These are phyloP conservation scores for Testicularia cyperi DNA, from an alignment of 1,284 basidiomycete genomes.

Conservation along the genomic window DNA sequence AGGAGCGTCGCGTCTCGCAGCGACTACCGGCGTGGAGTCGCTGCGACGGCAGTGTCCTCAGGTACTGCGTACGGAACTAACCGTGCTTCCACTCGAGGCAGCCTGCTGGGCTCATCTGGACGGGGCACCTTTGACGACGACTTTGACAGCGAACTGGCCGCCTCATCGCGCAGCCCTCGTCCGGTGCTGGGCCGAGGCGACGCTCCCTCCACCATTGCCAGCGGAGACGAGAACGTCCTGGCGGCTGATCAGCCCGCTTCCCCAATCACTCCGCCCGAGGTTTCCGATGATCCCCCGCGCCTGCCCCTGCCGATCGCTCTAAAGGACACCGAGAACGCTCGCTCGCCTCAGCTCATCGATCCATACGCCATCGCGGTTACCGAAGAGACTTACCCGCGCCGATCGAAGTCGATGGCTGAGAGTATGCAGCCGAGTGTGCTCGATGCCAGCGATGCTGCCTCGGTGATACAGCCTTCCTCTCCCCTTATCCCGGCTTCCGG, in stretches of 20 bases:
- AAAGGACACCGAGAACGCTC: conserved; percentile 33
- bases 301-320: conserved; percentile 24
- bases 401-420: conserved; percentile 29
- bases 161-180: background rate
- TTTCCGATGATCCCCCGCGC: conserved; percentile 16
- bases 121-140: conserved; percentile 28
- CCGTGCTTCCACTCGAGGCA: conserved; percentile 11
- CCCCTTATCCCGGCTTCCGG: conserved; percentile 39
- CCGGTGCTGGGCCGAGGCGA: background rate
- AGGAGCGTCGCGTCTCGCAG: conserved; percentile 6
- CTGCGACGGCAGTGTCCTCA: conserved; percentile 14
- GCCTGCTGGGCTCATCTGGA: conserved; percentile 18
- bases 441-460: conserved; percentile 26
- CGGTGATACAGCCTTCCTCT: conserved; percentile 23
- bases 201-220: conserved; percentile 18
- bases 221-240: conserved; percentile 15
- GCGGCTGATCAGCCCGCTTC: background rate
- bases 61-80: conserved; percentile 8
- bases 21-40: conserved; percentile 12
- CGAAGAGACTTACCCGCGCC: conserved; percentile 2
- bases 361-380: conserved; percentile 5
- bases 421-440: conserved; percentile 37
- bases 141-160: conserved; percentile 28
- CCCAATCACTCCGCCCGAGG: background rate
- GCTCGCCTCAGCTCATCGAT: conserved; percentile 34